These are phyloP conservation scores for Paracoccidioides lutzii DNA, from an alignment of 2,329 filamentous ascomycete species.

Conservation along the genomic window DNA sequence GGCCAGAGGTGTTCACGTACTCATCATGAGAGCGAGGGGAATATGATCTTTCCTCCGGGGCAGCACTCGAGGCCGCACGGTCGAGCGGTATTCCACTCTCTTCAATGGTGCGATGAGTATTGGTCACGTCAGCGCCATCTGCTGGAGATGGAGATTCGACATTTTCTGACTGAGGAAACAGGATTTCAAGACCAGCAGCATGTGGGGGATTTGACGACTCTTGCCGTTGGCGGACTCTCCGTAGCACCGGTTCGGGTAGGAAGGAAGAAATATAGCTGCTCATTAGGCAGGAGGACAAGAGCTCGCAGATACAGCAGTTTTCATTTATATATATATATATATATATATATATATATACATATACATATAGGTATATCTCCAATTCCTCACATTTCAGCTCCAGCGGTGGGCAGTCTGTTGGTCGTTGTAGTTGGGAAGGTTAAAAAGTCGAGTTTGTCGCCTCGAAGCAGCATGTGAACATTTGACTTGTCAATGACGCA, in stretches of 20 bases:
- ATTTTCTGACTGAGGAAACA: background rate
- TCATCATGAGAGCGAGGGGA: background rate
- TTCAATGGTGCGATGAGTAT: background rate
- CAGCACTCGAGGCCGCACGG: background rate
- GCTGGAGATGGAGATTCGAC: background rate
- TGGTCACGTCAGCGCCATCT: background rate
- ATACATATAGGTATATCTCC: background rate
- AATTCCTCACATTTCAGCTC: background rate
- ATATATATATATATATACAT: background rate
- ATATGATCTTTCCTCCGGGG: background rate
- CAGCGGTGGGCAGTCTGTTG: background rate
- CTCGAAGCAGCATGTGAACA: no score
- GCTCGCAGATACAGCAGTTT: background rate
- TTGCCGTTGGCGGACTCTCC: conserved; percentile 31
- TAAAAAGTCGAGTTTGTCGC: background rate
- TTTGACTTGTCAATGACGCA: no score
- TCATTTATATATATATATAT: background rate
- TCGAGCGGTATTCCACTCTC: background rate
- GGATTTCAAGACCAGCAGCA: background rate
- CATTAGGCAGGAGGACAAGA: conserved; percentile 21
- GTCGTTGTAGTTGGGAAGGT: background rate
- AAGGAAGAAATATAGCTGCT: conserved; percentile 32
- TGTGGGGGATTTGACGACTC: background rate
- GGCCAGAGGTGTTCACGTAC: background rate
- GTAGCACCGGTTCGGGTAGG: conserved; percentile 32